Percentiles rank a stretch among this genome's conserved stretches.
These are phyloP conservation scores for Dendrobium nobile DNA, from an alignment of 106 monocot genomes.

Conservation along the genomic window DNA sequence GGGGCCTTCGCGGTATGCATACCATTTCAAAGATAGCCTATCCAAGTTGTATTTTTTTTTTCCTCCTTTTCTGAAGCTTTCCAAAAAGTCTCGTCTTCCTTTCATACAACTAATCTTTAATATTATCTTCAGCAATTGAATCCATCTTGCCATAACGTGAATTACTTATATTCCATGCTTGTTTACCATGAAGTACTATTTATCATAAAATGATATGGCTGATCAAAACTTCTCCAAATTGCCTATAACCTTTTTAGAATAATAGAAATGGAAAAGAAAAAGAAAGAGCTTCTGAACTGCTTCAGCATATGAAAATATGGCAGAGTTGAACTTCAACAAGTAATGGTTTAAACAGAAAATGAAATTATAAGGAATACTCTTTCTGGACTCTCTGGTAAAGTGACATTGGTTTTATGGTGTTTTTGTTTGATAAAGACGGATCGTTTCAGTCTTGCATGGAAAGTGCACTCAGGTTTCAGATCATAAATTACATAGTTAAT, in stretches of 20 bases:
- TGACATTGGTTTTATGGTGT: no score
- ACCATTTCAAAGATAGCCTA: not conserved
- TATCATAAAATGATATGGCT: not conserved
- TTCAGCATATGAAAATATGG: not conserved
- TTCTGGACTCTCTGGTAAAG: no score
- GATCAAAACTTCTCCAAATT: not conserved
- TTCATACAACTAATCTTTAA: not conserved
- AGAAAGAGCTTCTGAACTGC: not conserved
- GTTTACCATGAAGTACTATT: not conserved
- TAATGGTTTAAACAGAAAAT: no score
- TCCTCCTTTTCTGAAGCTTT: not conserved
- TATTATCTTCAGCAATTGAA: not conserved
- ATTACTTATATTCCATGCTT: not conserved
- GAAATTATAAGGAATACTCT: no score
- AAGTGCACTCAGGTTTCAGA: no score
- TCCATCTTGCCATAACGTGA: not conserved
- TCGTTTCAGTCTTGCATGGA: no score
- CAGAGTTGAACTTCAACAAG: no score
- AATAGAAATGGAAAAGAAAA: not conserved
- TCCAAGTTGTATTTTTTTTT: not conserved
- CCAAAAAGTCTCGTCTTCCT: not conserved
- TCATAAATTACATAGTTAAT: no score
- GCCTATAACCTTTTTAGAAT: not conserved
- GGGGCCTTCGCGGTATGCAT: conserved; percentile 57
- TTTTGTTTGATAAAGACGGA: no score